These are phyloP conservation scores for Fusarium falciforme DNA, from an alignment of 2,329 filamentous ascomycete genomes.

Conservation along the genomic window DNA sequence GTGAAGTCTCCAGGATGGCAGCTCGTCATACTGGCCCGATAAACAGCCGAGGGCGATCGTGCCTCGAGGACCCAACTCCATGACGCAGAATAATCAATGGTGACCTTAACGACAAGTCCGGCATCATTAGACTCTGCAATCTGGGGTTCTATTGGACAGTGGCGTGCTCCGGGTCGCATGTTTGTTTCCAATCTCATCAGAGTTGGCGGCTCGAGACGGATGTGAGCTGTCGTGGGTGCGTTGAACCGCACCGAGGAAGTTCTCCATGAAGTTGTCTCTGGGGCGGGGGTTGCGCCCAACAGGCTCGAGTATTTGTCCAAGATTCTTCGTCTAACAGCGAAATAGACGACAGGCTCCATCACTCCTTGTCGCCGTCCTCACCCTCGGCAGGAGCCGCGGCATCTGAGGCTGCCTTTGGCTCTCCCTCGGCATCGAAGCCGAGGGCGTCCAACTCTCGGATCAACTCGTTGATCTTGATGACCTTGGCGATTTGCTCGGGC, in stretches of 20 bases:
- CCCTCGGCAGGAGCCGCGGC: not conserved
- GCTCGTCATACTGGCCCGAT: not conserved
- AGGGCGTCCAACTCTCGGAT: constrained; percentile 87
- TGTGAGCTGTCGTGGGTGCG: not conserved
- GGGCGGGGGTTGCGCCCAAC: not conserved
- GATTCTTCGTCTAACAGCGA: not conserved
- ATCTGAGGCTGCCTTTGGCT: constrained; percentile 55
- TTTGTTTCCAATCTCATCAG: not conserved
- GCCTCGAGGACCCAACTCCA: not conserved
- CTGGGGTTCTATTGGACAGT: not conserved
- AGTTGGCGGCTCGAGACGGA: not conserved
- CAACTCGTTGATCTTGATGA: constrained; percentile 96
- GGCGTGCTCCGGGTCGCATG: not conserved
- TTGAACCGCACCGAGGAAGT: not conserved
- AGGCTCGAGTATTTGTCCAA: not conserved
- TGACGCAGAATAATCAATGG: not conserved
- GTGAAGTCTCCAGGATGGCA: not conserved
- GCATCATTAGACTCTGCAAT: not conserved
- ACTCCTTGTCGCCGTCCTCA: constrained; percentile 39
- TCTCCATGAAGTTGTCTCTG: not conserved
- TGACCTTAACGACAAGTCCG: not conserved
- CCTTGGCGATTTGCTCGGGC: constrained; percentile 96
- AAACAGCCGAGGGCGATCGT: not conserved
- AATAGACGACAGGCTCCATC: constrained; percentile 11
- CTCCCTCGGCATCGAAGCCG: constrained; percentile 84